A percentile compares a stretch with the other conserved stretches of the same genome.
Conservation (phyloP, 108 stramenopile species). For the Skeletonema grethae region DNA sequence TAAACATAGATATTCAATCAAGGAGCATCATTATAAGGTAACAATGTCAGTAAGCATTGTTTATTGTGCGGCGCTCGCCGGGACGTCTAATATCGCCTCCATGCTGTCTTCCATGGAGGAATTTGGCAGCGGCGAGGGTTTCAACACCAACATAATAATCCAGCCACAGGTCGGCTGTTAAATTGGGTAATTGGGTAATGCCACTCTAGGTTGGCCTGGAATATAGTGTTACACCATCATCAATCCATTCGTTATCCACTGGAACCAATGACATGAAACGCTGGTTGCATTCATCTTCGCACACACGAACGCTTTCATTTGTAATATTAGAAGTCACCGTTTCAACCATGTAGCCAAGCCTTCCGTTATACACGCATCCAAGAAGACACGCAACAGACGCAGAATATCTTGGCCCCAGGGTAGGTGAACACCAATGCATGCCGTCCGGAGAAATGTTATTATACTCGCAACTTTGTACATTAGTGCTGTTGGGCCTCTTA, state of each 20-base stretch:
- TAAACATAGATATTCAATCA: not conserved
- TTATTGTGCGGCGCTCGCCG: too few species aligned
- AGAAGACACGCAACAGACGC: slow-evolving; percentile 32
- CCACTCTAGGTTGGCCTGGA: slow-evolving; percentile 7
- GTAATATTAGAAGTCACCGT: not conserved
- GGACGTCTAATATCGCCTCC: too few species aligned
- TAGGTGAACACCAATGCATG: slow-evolving; percentile 34
- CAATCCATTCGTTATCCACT: slow-evolving; percentile 24
- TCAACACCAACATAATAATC: too few species aligned
- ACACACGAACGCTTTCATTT: slow-evolving; percentile 10
- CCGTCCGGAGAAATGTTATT: slow-evolving; percentile 35
- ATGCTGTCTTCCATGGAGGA: too few species aligned
- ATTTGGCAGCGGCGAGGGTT: too few species aligned
- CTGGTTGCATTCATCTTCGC: slow-evolving; percentile 33
- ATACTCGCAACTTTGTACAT: slow-evolving; percentile 8
- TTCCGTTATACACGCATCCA: slow-evolving; percentile 40
- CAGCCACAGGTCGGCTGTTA: too few species aligned
- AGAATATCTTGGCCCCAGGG: slow-evolving; percentile 22
- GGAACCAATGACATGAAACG: slow-evolving; percentile 37
- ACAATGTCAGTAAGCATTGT: too few species aligned
- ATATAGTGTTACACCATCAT: slow-evolving; percentile 7
- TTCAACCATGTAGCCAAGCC: not conserved
- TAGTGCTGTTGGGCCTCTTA: slow-evolving; percentile 17
- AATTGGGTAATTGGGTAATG: too few species aligned
- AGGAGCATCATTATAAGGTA: too few species aligned